Base-by-base conservation (phyloP, 805 yeast genomes). In the Candida chilensis region DNA sequence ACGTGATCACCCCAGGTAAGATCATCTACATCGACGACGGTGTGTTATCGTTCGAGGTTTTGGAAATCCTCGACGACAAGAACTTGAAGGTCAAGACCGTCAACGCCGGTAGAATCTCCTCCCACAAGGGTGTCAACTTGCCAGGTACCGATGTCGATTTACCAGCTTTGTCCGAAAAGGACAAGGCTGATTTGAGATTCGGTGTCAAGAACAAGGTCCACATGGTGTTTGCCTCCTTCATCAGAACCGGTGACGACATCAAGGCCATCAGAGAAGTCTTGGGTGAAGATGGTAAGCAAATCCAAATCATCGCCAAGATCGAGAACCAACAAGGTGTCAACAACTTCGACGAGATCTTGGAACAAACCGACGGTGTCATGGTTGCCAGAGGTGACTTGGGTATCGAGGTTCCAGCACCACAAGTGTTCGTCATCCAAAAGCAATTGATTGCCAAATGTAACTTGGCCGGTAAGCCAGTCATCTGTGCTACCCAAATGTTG, bases 331-430 rank as follows among this genome's bases (percentile, higher is more conserved):
- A 92, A 69, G 98, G 98, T 75, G 97, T 92, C 52, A 88, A 92
- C 83, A 92, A 92, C 79, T 92, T 92, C 57, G 98, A 92, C 64
- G 96, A 85, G 40, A 92, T 92, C 56, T 78, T 92, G 58, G 60
- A 60, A 51, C 95, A 78, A 63, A 92, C 98, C 40, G 98, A 92
- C 60, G 98, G 97, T 73, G 96, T 92, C 55, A 92, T 92, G 98
- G 97, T 92, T 60, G 98, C 98, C 53, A 82, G 98, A 70, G 98
- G 98, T 74, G 98, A 92, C 64, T 75, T 92, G 52, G 98, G 98
- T 75, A 92, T 92, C 54, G 98, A 92, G 73, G 92, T 92, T 54
- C 97, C 97, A 45, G 97, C 98, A 44, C 90, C 96, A 42, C 94
- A 88, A 71, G 98, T 92, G 41, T 88, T 92, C 62, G 87, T 92